Conservation (phyloP, 75 land plant genomes). For the Pinus albicaulis region DNA sequence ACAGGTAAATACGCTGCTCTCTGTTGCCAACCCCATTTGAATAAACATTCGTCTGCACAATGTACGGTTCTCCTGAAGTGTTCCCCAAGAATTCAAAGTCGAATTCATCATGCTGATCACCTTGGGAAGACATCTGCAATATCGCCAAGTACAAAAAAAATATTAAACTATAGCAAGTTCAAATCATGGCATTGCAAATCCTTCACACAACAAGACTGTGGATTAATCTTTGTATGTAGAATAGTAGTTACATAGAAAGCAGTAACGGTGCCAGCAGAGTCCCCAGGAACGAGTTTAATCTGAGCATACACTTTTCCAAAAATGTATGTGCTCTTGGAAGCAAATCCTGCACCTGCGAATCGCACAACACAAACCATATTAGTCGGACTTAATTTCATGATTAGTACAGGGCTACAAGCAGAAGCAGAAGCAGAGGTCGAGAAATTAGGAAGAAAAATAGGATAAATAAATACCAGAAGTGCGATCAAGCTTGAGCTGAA, state of each 20-base stretch:
- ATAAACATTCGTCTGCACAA: conserved; percentile 41
- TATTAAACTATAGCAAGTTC: too few relatives aligned
- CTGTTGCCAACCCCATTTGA: conserved; percentile 34
- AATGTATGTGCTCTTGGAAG: conserved; percentile 30
- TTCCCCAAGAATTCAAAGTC: conserved; percentile 52
- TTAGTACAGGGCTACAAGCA: too few relatives aligned
- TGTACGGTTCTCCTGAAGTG: conserved; percentile 43
- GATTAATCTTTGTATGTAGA: too few relatives aligned
- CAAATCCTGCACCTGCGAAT: conserved; percentile 37
- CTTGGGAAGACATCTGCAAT: conserved; percentile 41
- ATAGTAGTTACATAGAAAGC: conserved; percentile 36
- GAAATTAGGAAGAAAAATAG: background rate
- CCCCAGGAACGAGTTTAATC: conserved; percentile 44
- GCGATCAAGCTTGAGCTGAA: conserved; percentile 18
- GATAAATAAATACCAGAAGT: conserved; percentile 5
- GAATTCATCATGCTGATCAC: conserved; percentile 30
- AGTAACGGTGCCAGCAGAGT: conserved; percentile 41
- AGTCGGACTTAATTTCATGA: background rate
- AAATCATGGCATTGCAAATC: too few relatives aligned
- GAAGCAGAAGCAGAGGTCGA: background rate
- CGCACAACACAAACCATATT: too few relatives aligned
- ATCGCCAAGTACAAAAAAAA: too few relatives aligned
- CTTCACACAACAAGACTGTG: too few relatives aligned
- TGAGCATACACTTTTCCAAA: conserved; percentile 29
- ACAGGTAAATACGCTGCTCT: conserved; percentile 37